A percentile compares a stretch with the other conserved stretches of the same genome.
Conservation (phyloP, 257 asterid genomes). For the Solanum ossicruentum region DNA sequence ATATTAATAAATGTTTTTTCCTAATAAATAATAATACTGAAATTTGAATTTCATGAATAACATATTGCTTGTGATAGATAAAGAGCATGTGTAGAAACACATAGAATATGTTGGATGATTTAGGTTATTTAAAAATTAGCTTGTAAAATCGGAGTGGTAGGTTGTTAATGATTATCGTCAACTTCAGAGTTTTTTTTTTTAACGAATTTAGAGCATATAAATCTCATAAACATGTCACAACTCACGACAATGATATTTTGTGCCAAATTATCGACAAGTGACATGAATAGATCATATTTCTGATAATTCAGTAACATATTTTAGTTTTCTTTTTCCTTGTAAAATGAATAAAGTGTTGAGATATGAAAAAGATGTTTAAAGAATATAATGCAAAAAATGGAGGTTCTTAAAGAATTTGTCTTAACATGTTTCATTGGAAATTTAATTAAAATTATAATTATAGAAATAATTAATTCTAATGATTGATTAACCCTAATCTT, state of each 20-base stretch:
- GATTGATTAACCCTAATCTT: no score
- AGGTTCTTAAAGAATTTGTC: neutral
- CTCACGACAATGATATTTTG: neutral
- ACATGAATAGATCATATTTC: neutral
- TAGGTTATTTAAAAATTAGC: neutral
- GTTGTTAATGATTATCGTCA: neutral
- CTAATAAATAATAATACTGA: neutral
- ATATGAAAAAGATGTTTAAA: neutral
- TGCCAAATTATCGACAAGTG: neutral
- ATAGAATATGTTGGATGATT: neutral
- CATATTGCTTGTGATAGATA: neutral
- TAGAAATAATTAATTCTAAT: no score
- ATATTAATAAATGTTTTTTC: neutral
- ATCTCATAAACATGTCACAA: neutral
- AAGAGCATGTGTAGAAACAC: neutral
- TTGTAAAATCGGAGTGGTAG: neutral
- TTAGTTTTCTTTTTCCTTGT: no score
- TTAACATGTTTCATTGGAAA: conserved; percentile 16
- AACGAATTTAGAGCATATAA: no score
- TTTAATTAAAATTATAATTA: neutral
- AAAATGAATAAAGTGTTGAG: neutral
- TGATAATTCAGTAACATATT: neutral
- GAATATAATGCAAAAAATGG: neutral
- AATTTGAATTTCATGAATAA: neutral
- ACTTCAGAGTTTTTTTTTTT: no score